Evolutionary conservation across 768 basidiomycete genomes (phyloP).

Genomic region (Pleurotus platypus): DNA sequence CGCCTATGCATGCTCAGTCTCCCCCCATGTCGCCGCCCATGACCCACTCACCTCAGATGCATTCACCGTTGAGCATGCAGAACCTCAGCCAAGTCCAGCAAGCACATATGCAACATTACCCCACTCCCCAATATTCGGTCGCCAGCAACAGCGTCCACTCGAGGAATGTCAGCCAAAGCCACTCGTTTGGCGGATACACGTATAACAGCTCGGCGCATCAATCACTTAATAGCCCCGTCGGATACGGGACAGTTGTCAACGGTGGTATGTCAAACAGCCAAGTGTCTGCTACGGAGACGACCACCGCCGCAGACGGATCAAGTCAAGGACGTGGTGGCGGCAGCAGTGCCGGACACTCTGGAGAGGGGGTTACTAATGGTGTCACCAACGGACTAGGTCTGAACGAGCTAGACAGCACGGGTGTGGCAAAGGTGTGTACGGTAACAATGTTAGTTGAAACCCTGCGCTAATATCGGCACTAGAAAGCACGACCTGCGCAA

Average conservation of each 20-base stretch:
- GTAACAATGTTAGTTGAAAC: background rate
- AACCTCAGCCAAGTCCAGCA: conserved; percentile 14
- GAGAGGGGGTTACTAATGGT: background rate
- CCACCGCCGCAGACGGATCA: background rate
- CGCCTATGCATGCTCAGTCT: conserved; percentile 15
- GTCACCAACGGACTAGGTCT: conserved; percentile 14
- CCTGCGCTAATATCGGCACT: background rate
- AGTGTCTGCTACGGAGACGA: background rate
- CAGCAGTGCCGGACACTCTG: background rate
- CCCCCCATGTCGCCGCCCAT: conserved; percentile 25
- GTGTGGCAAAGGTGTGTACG: conserved; percentile 15
- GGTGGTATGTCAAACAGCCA: background rate
- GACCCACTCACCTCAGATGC: conserved; percentile 25
- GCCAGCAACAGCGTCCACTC: conserved; percentile 24
- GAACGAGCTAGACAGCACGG: conserved; percentile 5
- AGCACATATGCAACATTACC: conserved; percentile 6
- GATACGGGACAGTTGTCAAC: conserved; percentile 9
- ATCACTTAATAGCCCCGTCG: conserved; percentile 39
- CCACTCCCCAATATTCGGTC: conserved; percentile 6
- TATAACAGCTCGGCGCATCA: conserved; percentile 35
- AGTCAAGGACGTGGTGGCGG: background rate
- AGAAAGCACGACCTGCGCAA: conserved; percentile 47
- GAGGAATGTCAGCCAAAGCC: conserved; percentile 37
- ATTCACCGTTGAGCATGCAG: conserved; percentile 13
- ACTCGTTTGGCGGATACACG: conserved; percentile 21